Evolutionary conservation across 352 stramenopile genomes (phyloP).

Genomic region (Phytophthora tubulina): DNA sequence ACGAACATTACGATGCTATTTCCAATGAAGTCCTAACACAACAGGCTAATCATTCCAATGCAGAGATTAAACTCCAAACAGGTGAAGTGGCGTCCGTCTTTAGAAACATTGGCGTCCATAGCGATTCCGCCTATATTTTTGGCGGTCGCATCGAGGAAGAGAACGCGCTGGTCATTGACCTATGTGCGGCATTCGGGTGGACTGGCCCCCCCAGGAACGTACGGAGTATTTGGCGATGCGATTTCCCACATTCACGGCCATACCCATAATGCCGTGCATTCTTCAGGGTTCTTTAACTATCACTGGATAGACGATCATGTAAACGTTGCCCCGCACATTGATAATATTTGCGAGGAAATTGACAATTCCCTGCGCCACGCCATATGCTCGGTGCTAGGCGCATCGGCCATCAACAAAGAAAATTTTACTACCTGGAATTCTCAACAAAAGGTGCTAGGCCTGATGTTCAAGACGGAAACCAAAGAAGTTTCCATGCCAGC

Average conservation of each 20-base stretch:
- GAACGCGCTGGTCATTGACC: background rate
- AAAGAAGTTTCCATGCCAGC: background rate
- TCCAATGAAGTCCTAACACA: no score
- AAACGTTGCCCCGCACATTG: background rate
- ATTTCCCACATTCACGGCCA: background rate
- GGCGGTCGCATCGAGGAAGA: background rate
- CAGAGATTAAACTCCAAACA: background rate
- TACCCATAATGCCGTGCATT: background rate
- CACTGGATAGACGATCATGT: no score
- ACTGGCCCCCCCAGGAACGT: background rate
- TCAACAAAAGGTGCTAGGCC: background rate
- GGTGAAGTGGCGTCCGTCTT: background rate
- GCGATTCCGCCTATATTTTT: background rate
- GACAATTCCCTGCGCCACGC: no score
- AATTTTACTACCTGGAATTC: background rate
- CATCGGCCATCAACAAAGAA: background rate
- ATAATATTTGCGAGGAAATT: background rate
- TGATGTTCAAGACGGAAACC: background rate
- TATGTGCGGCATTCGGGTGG: background rate
- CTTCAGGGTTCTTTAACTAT: no score
- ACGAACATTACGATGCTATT: background rate
- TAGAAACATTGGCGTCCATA: background rate
- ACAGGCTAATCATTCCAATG: background rate
- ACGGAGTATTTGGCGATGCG: background rate
- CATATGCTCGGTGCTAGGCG: background rate